These are phyloP conservation scores for Ricinus communis DNA, from an alignment of 345 rosid genomes.

Conservation along the genomic window DNA sequence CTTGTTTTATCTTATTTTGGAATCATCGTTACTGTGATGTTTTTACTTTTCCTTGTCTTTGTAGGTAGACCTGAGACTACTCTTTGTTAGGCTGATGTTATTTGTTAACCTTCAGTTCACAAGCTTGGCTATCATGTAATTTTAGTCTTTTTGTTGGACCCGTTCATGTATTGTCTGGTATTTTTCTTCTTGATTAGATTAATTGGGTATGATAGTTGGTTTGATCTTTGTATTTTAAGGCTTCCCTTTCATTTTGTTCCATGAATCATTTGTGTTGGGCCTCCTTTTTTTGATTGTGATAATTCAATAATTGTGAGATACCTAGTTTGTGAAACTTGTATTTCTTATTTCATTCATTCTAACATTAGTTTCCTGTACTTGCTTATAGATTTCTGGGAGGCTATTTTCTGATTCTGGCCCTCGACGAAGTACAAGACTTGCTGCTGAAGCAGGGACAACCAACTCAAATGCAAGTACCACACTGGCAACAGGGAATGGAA, in stretches of 20 bases:
- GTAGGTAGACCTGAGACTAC: neutral
- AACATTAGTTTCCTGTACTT: constrained; percentile 19
- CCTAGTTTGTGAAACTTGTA: constrained; percentile 8
- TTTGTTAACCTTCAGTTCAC: neutral
- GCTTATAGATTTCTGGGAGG: constrained; percentile 89
- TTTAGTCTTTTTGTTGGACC: neutral
- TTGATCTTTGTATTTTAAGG: neutral
- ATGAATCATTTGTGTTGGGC: neutral
- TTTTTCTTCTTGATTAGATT: constrained; percentile 8
- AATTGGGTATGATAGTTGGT: neutral
- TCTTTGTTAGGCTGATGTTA: neutral
- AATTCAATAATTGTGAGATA: no score
- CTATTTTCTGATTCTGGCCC: constrained; percentile 96
- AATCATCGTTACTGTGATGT: neutral
- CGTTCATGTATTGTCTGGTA: neutral
- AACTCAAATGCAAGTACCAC: constrained; percentile 51
- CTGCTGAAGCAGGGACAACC: constrained; percentile 67
- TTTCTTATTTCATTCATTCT: neutral
- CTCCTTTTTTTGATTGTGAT: no score
- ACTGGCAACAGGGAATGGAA: constrained; percentile 66
- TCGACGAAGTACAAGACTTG: constrained; percentile 78
- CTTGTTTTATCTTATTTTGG: neutral
- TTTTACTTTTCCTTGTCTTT: neutral
- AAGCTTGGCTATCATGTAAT: constrained; percentile 8
- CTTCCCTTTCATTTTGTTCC: neutral